These are phyloP conservation scores for Leccinum aurantiacum DNA, from an alignment of 768 basidiomycete species.

Conservation along the genomic window DNA sequence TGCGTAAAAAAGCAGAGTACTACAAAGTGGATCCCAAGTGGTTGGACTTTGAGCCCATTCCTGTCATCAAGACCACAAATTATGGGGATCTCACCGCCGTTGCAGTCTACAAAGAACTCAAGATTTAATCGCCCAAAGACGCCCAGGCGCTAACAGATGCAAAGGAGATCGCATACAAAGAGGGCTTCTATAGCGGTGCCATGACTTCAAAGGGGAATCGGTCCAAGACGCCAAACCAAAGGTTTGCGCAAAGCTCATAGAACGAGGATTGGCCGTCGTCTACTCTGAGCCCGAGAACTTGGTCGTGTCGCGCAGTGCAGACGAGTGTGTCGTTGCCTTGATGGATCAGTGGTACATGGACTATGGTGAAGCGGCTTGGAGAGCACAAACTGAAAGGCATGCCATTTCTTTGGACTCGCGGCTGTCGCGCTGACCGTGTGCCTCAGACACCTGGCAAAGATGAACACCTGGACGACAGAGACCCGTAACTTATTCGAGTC, in stretches of 20 bases:
- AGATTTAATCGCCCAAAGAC: constrained; percentile 75
- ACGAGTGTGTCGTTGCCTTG: constrained; percentile 96
- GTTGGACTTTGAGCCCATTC: constrained; percentile 81
- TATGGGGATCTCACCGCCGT: constrained; percentile 94
- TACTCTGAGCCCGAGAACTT: constrained; percentile 96
- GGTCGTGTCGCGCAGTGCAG: constrained; percentile 86
- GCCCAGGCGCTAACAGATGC: constrained; percentile 91
- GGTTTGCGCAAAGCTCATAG: constrained; percentile 83
- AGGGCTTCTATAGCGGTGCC: constrained; percentile 93
- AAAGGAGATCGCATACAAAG: constrained; percentile 97
- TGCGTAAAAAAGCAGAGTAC: constrained; percentile 94
- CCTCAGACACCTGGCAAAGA: constrained; percentile 68
- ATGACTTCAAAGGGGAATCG: constrained; percentile 90
- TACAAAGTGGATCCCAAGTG: constrained; percentile 93
- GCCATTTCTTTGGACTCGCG: constrained; percentile 26
- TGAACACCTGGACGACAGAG: constrained; percentile 91
- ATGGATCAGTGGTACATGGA: constrained; percentile 99
- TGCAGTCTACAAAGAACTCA: neutral
- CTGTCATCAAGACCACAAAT: constrained; percentile 85
- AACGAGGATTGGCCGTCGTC: constrained; percentile 71
- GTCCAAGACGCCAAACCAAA: constrained; percentile 93
- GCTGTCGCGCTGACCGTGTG: neutral
- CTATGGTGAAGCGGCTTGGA: constrained; percentile 93
- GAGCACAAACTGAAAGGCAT: constrained; percentile 77
- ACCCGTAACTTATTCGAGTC: constrained; percentile 91